Base-by-base conservation (phyloP, 2,329 filamentous ascomycete genomes). In the Cyphellophora europaea region DNA sequence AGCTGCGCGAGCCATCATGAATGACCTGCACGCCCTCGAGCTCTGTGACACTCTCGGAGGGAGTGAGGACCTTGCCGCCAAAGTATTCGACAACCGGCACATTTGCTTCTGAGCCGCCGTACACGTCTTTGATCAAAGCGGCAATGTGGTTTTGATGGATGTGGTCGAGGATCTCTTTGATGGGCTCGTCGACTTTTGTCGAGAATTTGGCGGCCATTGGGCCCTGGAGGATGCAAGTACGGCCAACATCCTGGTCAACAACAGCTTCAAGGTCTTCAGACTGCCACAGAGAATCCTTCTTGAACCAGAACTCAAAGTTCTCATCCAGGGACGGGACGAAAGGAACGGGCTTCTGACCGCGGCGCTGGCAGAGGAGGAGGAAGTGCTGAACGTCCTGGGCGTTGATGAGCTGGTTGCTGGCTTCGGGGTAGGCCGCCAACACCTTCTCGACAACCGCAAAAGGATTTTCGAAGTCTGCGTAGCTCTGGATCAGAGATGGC, bases 221-320 rank as follows among this genome's bases (percentile, higher is more conserved):
- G 12, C 91, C 93, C 59, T 98, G 91, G 23, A 98, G 69, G 55
- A 98, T 95, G 66, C 88, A 95, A 29, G 88, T 94, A 55, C 93
- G 78, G 45, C 86, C 88, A 40, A 98, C 91, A 56, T 98, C 93
- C 62, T 96, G 91, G 49, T 73, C 89, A 42, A 95, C 88, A 38
- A 98, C 88, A 35, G 91, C 91, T 53, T 93, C 89, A 8, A 98
- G 71, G 53, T 98, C 91, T 63, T 98, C 91, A 1, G 91, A 96
- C 64, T 98, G 91, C 91, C 91, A 98, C 5, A 98, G 74, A 2
- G 91, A 98, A 60, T 98, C 91, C 69, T 98, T 98, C 78, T 98
- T 98, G 80, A 98, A 98, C 69, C 86, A 98, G 65, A 93, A 94
- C 57, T 98, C 91, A 49, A 98, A 98, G 57, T 89, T 94, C 44